Conservation (phyloP, 805 yeast genomes). For the Saccharomyces cerevisiae region DNA sequence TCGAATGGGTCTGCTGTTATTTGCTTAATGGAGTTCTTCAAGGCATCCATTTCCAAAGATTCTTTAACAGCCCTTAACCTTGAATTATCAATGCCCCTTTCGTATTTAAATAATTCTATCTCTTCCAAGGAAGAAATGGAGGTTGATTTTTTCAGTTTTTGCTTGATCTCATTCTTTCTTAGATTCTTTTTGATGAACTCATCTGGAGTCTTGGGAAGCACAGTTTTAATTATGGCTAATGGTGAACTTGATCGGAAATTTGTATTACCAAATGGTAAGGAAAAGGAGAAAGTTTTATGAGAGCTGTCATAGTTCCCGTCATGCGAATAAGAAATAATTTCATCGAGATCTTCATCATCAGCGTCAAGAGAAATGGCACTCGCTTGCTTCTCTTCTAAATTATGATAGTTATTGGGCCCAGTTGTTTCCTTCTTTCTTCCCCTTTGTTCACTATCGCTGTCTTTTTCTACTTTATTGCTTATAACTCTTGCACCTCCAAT, state of each 20-base stretch:
- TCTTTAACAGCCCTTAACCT: constrained; percentile 62
- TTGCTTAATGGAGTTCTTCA: constrained; percentile 19
- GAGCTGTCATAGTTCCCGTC: not conserved
- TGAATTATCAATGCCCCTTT: constrained; percentile 55
- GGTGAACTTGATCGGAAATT: constrained; percentile 2
- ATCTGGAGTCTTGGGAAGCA: constrained; percentile 6
- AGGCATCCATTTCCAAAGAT: constrained; percentile 43
- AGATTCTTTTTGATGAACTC: not conserved
- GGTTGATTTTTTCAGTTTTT: constrained; percentile 41
- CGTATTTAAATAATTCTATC: constrained; percentile 43
- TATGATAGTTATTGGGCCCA: not conserved
- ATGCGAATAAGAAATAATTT: not conserved
- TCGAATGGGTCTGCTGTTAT: constrained; percentile 17
- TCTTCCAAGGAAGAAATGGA: constrained; percentile 59
- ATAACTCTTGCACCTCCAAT: constrained; percentile 7
- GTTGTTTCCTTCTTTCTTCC: not conserved
- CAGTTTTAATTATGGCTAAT: constrained; percentile 10
- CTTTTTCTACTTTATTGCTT: not conserved
- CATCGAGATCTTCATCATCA: not conserved
- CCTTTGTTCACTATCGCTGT: constrained; percentile 8
- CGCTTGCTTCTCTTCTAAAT: not conserved
- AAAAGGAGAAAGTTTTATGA: constrained; percentile 32
- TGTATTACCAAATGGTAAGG: constrained; percentile 34
- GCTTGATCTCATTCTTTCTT: constrained; percentile 21
- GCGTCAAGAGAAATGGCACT: not conserved